Conservation (phyloP, 768 basidiomycete species). For the Crucibulum laeve region DNA sequence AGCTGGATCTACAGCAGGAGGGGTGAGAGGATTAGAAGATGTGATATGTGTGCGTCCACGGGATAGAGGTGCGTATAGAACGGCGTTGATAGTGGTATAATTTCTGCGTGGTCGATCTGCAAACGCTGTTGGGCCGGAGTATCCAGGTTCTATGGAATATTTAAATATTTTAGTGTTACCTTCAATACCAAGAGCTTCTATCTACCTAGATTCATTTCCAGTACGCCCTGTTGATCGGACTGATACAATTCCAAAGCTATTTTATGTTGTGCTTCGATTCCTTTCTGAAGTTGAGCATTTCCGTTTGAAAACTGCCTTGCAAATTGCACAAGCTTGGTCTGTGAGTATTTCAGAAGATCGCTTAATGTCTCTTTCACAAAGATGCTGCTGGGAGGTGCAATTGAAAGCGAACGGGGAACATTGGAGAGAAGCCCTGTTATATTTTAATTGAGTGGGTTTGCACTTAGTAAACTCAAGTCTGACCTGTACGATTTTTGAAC, state of each 20-base stretch:
- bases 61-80: conserved; percentile 32
- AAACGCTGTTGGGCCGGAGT: conserved; percentile 20
- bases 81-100: conserved; percentile 26
- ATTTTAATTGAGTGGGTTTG: neutral
- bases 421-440: conserved; percentile 21
- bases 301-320: conserved; percentile 25
- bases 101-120: conserved; percentile 18
- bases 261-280: conserved; percentile 23
- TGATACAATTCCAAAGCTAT: conserved; percentile 19
- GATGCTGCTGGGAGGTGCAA: conserved; percentile 21
- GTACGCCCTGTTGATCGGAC: conserved; percentile 15
- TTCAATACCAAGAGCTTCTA: neutral
- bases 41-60: conserved; percentile 43
- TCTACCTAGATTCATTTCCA: conserved; percentile 28
- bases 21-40: conserved; percentile 32
- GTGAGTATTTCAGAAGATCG: conserved; percentile 12
- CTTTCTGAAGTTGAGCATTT: conserved; percentile 20
- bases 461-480: neutral
- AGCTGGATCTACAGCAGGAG: conserved; percentile 46
- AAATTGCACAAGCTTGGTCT: conserved; percentile 16
- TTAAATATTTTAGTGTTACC: neutral
- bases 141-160: conserved; percentile 22
- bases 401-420: conserved; percentile 22
- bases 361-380: conserved; percentile 14
- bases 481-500: conserved; percentile 24